Conservation (phyloP, 179 eudicot species). For the Silene coronaria region DNA sequence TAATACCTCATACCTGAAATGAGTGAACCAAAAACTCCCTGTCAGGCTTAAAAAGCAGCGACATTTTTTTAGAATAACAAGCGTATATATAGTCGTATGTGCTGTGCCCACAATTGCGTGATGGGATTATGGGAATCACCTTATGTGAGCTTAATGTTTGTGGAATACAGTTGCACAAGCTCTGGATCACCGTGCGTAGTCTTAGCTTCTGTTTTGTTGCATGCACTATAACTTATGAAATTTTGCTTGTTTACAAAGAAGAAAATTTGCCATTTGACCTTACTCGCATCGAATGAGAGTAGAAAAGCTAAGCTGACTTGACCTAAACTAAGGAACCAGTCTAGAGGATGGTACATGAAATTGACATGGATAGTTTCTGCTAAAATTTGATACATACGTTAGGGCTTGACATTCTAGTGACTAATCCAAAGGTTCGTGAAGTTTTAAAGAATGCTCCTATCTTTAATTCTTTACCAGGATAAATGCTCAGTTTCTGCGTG, state of each 20-base stretch:
- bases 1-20: neutral
- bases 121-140: neutral
- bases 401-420: neutral
- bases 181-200: neutral
- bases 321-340: neutral
- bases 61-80: neutral
- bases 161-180: neutral
- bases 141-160: neutral
- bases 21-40: too few species aligned
- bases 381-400: neutral
- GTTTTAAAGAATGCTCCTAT: neutral
- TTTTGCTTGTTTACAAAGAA: too few species aligned
- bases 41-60: neutral
- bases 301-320: neutral
- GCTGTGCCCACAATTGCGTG: neutral
- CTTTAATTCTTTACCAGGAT: neutral
- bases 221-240: neutral
- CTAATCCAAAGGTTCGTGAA: neutral
- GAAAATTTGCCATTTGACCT: neutral
- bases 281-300: neutral
- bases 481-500: neutral
- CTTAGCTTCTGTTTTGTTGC: neutral
- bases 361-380: neutral
- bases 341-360: neutral
- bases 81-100: neutral